Evolutionary conservation across 768 basidiomycete genomes (phyloP), one percentile per base, ranked within the genome.

Genomic region (Podaxis sp.): DNA sequence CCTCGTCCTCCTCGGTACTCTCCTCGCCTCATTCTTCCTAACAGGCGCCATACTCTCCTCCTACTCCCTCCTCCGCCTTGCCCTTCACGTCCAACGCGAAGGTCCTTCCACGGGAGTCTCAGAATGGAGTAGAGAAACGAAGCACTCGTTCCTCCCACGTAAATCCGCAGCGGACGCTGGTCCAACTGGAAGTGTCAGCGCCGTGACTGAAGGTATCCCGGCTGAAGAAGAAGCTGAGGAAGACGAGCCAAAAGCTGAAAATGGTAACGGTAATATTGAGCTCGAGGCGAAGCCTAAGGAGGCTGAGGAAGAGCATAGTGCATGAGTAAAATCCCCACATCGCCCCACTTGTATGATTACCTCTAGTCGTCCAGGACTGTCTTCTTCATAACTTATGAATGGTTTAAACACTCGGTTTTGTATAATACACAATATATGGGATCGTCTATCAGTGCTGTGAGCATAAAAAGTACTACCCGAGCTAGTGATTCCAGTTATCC

Each of bases 1-100:
- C 6, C 11, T 54, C 15, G 43, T 61, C 3, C 43, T 61, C 12
- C 8, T 55, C 41, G 60, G 60, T 19, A 47, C 36, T 5, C 52
- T 61, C n/a, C 33, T 61, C 24, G 41, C n/a, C 7, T 61, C 60
- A 6, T n/a, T 61, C 41, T 61, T 61, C n/a, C 43, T 61, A 15
- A 61, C 60, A 36, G 60, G 60, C 19, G 46, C 54, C 17, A 29
- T 29, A 19, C 53, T 61, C 43, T 43, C 60, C 4, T 61, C 60
- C 2, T 61, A 61, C 25, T 8, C 46, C 4, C 60, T 61, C 41
- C 24, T 61, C 40, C 60, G 60, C 6, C 53, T 61, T 41, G 60
- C 53, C 13, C 53, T 55, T 1, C 52, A 55, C 43, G 53, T 61
- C 19, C 60, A 55, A 22, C 60, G 53, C 12, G 53, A 55, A 43